These are phyloP conservation scores for Dioscorea zingiberensis DNA, from an alignment of 106 monocot species.

Conservation along the genomic window DNA sequence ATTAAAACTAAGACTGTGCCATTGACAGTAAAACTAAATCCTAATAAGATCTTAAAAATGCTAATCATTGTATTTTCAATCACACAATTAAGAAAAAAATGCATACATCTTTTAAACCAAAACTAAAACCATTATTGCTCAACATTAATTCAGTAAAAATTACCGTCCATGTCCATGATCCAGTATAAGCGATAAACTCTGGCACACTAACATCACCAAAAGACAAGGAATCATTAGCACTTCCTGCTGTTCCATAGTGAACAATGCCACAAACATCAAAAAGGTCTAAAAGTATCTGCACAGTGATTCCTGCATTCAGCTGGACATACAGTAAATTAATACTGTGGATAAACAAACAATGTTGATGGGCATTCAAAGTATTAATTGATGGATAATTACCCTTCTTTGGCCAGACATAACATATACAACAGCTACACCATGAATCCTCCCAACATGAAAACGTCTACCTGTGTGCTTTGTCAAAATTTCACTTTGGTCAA, in stretches of 20 bases:
- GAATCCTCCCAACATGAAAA: conserved; percentile 56
- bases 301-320: conserved; percentile 74
- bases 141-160: neutral
- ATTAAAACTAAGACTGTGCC: too few species aligned
- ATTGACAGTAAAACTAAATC: too few species aligned
- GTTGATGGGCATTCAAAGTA: too few species aligned
- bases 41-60: too few species aligned
- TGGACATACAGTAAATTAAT: conserved; percentile 7
- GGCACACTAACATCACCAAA: conserved; percentile 68
- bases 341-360: too few species aligned
- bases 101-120: neutral
- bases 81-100: too few species aligned
- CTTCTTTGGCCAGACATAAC: conserved; percentile 64
- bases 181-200: conserved; percentile 41
- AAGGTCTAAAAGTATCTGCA: conserved; percentile 49
- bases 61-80: too few species aligned
- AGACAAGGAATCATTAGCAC: conserved; percentile 47
- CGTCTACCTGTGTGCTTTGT: conserved; percentile 31
- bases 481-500: neutral
- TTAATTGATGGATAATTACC: too few species aligned
- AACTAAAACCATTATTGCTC: neutral
- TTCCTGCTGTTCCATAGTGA: conserved; percentile 62
- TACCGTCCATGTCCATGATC: conserved; percentile 72
- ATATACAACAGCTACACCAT: conserved; percentile 38
- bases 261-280: conserved; percentile 53